Percentiles rank a stretch among this genome's conserved stretches.
Evolutionary conservation across 257 asterid species (phyloP).

Genomic region (Dorcoceras hygrometricum): DNA sequence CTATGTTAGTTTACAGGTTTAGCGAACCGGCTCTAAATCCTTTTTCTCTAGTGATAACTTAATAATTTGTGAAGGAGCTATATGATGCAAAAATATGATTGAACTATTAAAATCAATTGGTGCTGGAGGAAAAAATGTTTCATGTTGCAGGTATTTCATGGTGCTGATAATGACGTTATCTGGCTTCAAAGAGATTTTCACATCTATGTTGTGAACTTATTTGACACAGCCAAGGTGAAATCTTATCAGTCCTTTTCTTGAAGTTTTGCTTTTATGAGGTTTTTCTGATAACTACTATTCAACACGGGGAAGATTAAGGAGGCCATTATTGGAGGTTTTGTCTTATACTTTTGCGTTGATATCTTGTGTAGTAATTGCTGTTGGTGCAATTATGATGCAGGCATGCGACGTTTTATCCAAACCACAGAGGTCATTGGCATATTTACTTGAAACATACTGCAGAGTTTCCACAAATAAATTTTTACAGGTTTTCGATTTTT

Average conservation of each 20-base stretch:
- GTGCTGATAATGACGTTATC: conserved; percentile 93
- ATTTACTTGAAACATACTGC: conserved; percentile 80
- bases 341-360: conserved; percentile 15
- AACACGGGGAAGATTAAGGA: conserved; percentile 20
- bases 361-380: conserved; percentile 9
- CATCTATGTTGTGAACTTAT: conserved; percentile 83
- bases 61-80: not conserved
- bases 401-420: conserved; percentile 80
- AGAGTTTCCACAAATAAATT: conserved; percentile 65
- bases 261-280: conserved; percentile 18
- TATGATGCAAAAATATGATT: conserved; percentile 2
- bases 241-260: conserved; percentile 4
- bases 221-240: conserved; percentile 93
- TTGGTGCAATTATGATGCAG: conserved; percentile 43
- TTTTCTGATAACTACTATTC: conserved; percentile 18
- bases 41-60: no score
- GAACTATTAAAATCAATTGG: conserved; percentile 1
- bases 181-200: conserved; percentile 99
- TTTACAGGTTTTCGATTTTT: conserved; percentile 60
- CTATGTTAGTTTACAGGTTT: no score
- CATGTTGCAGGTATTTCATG: conserved; percentile 82
- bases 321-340: conserved; percentile 9
- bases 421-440: conserved; percentile 93
- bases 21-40: no score
- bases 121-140: not conserved